A percentile compares a stretch with the other conserved stretches of the same genome.
Conservation (phyloP, 148 eudicot genomes). For the Spergularia marina region DNA sequence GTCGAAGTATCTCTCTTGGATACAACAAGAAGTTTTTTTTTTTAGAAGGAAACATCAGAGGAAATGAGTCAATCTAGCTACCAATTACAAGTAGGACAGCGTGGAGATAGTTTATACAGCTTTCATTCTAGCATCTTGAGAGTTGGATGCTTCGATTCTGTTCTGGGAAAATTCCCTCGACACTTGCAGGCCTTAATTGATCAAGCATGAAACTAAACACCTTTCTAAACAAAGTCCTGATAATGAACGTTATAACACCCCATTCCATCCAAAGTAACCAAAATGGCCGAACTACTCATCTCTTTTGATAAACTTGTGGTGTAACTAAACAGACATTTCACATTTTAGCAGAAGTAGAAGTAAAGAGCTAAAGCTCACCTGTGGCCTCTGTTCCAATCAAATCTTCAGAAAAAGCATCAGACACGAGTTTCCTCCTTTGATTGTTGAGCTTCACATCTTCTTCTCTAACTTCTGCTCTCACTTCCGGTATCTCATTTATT, state of each 20-base stretch:
- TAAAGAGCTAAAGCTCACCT: conserved; percentile 15
- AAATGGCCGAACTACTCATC: background rate
- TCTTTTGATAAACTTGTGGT: background rate
- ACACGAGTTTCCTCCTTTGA: conserved; percentile 3
- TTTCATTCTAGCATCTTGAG: no score
- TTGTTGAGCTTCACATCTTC: conserved; percentile 15
- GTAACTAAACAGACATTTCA: background rate
- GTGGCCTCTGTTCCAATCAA: conserved; percentile 5
- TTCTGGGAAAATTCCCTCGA: no score
- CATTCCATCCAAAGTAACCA: background rate
- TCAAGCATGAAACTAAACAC: background rate
- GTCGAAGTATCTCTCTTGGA: background rate
- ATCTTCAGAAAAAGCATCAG: background rate
- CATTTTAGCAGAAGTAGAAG: background rate
- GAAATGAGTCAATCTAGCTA: background rate
- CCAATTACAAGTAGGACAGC: no score
- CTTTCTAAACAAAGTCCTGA: background rate
- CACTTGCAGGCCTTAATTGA: background rate
- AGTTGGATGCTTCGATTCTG: no score
- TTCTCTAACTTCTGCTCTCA: conserved; percentile 23
- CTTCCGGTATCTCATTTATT: conserved; percentile 30
- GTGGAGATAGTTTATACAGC: no score
- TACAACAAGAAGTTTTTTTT: background rate
- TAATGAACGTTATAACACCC: background rate
- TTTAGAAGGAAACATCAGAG: background rate